Conservation (phyloP, 495 filamentous ascomycete genomes). For the Entonaema liquescens region DNA sequence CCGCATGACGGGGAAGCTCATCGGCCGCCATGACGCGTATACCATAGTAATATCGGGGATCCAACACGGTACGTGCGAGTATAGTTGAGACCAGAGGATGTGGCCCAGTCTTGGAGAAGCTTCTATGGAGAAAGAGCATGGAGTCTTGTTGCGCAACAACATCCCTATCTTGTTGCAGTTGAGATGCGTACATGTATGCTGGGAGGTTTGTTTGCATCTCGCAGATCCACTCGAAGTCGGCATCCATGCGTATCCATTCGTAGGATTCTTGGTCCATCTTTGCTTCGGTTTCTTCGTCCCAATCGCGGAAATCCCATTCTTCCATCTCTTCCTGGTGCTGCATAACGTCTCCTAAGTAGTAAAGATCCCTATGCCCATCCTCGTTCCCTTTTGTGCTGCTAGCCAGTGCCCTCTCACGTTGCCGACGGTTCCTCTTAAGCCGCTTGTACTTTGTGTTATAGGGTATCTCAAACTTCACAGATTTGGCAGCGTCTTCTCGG, state of each 20-base stretch:
- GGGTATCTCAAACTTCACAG: slow-evolving; percentile 79
- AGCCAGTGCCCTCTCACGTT: slow-evolving; percentile 79
- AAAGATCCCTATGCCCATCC: slow-evolving; percentile 86
- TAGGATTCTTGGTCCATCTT: slow-evolving; percentile 96
- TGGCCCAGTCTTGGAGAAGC: slow-evolving; percentile 47
- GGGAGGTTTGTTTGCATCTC: slow-evolving; percentile 78
- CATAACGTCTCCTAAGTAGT: slow-evolving; percentile 92
- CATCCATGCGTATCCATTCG: slow-evolving; percentile 98
- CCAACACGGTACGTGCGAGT: slow-evolving; percentile 86
- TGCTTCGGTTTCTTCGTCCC: slow-evolving; percentile 84
- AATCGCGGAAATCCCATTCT: slow-evolving; percentile 87
- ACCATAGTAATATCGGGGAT: slow-evolving; percentile 90
- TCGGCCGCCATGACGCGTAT: slow-evolving; percentile 84
- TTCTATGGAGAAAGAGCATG: slow-evolving; percentile 56
- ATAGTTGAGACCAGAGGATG: slow-evolving; percentile 85
- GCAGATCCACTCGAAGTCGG: slow-evolving; percentile 98
- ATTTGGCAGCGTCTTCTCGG: slow-evolving; percentile 76
- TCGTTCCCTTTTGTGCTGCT: slow-evolving; percentile 65
- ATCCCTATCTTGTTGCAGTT: slow-evolving; percentile 96
- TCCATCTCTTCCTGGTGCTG: slow-evolving; percentile 80
- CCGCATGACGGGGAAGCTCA: slow-evolving; percentile 75
- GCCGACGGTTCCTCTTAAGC: slow-evolving; percentile 87
- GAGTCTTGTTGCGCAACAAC: slow-evolving; percentile 92
- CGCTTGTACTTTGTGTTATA: slow-evolving; percentile 99
- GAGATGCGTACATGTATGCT: slow-evolving; percentile 95